These are phyloP conservation scores for Xylaria polymorpha DNA, from an alignment of 2,329 filamentous ascomycete genomes.

Conservation along the genomic window DNA sequence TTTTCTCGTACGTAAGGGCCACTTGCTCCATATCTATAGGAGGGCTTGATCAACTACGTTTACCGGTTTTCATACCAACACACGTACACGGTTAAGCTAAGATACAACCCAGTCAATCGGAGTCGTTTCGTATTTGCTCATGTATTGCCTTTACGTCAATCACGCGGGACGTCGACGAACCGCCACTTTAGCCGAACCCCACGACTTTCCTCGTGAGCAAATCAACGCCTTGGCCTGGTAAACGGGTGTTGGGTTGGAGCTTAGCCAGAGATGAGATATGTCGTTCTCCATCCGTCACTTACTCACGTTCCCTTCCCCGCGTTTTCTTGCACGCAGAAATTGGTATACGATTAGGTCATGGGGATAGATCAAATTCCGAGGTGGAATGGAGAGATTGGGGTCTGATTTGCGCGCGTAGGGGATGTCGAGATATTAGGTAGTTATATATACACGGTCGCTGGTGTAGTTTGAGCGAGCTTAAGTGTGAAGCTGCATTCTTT, in stretches of 20 bases:
- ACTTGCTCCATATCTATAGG: background rate
- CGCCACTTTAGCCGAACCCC: slow-evolving; percentile 30
- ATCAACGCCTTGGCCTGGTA: slow-evolving; percentile 17
- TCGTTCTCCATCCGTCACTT: background rate
- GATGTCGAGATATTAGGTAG: slow-evolving; percentile 6
- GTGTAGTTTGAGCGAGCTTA: background rate
- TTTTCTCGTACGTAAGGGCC: background rate
- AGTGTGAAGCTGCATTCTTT: background rate
- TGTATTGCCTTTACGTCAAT: slow-evolving; percentile 6
- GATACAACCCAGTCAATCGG: background rate
- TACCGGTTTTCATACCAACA: background rate
- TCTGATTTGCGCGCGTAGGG: background rate
- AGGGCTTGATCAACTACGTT: background rate
- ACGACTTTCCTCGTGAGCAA: slow-evolving; percentile 9
- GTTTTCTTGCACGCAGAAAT: background rate
- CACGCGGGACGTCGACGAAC: slow-evolving; percentile 21
- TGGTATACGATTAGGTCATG: background rate
- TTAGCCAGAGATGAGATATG: slow-evolving; percentile 25
- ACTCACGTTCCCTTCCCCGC: background rate
- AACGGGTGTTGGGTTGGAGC: slow-evolving; percentile 16
- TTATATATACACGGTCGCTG: slow-evolving; percentile 15
- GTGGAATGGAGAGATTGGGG: background rate
- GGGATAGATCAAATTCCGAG: background rate
- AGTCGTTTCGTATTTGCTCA: background rate
- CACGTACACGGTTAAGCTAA: slow-evolving; percentile 15